Evolutionary conservation across 371 early-diverging fungal species (phyloP), one percentile per base, ranked within the genome.

Genomic region (Mortierella sp.): DNA sequence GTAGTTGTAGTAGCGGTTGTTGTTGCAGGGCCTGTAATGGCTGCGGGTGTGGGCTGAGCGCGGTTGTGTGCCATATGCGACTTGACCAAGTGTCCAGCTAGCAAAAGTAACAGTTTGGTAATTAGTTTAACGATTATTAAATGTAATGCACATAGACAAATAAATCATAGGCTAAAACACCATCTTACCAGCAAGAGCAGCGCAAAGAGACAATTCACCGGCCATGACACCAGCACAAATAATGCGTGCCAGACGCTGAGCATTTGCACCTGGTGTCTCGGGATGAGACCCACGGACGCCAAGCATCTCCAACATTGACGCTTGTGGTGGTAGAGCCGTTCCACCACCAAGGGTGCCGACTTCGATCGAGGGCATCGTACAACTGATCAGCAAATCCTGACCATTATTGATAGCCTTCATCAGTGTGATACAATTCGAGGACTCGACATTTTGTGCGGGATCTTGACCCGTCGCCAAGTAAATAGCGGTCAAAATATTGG

Each of bases 261-360:
- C 96, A 79, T 96, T 95, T 39, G 89, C 91, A 20, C 97, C 97
- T 0, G 98, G 98, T n/a, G 84, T 86, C 24, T 90, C 92, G 18
- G 90, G 90, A 73, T 96, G 91, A 16, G 97, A 90, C 0, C 97
- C 98, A 43, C 93, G 89, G 14, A 95, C 95, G 37, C 96, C 96
- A 35, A 99, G 89, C 90, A 98, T 89, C 37, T 96, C 95, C 73
- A 99, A 84, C 86, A 96, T 93, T 0, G 96, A 88, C n/a, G 93
- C 91, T 75, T 97, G 97, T 5, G 99, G 93, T 32, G 93, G 91
- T 65, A 98, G 76, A 32, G 90, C 90, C 0, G 99, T 98, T 32
- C 99, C 99, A 49, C 99, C 99, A 52, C 99, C 99, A 55, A 99
- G 90, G 0, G 98, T 97, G 32, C 98, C 98, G 14, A 98, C 97